phyloP scores from a whole-genome alignment of 2,329 filamentous ascomycete species.

The Ambrosiella beaveri region DNA sequence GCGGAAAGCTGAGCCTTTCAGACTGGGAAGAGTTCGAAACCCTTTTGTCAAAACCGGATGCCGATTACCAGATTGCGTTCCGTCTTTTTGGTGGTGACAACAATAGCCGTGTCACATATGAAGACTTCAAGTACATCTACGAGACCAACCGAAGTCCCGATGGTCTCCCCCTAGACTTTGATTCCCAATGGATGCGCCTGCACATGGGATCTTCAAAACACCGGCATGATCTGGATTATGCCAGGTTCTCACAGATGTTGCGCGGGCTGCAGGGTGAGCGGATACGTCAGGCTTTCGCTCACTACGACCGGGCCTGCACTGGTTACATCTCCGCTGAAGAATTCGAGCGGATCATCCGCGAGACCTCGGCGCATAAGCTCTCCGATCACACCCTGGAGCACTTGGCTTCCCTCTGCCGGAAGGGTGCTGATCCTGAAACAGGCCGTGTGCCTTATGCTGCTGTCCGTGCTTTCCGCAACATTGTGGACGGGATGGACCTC shows the following conservation, averaged over 20 bases:
- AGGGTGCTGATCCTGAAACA: slow-evolving; percentile 35
- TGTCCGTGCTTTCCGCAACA: slow-evolving; percentile 92
- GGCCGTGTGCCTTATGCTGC: slow-evolving; percentile 97
- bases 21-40: slow-evolving; percentile 95
- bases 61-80: slow-evolving; percentile 97
- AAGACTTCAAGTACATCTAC: slow-evolving; percentile 71
- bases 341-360: slow-evolving; percentile 89
- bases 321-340: slow-evolving; percentile 92
- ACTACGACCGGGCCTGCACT: slow-evolving; percentile 78
- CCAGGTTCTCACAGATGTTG: slow-evolving; percentile 95
- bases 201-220: slow-evolving; percentile 82
- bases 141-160: slow-evolving; percentile 73
- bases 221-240: slow-evolving; percentile 82
- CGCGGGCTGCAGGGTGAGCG: slow-evolving; percentile 90
- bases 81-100: slow-evolving; percentile 82
- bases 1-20: slow-evolving; percentile 56
- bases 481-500: slow-evolving; percentile 94
- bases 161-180: slow-evolving; percentile 89
- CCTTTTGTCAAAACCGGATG: slow-evolving; percentile 80
- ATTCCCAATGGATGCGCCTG: slow-evolving; percentile 86
- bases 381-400: slow-evolving; percentile 90
- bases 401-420: slow-evolving; percentile 78
- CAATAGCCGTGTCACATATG: slow-evolving; percentile 73
- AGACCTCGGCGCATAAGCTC: slow-evolving; percentile 88
- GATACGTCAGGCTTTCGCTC: slow-evolving; percentile 84